Evolutionary conservation across 306 rosid genomes (phyloP).

Genomic region (Vigna trinervia): DNA sequence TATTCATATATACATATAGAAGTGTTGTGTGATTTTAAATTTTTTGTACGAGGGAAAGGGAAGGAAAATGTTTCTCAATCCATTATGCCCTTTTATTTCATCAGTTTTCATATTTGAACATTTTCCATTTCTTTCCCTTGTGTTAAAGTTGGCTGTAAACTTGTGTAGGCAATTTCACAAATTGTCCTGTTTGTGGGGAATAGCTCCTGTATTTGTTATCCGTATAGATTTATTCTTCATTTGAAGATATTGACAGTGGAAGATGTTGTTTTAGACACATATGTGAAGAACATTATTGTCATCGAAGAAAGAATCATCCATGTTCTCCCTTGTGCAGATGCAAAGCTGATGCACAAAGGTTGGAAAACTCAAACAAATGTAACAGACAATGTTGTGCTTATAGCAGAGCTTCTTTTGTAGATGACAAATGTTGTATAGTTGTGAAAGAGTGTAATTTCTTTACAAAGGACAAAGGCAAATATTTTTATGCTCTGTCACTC

Average conservation of each 20-base stretch:
- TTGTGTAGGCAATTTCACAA: constrained; percentile 35
- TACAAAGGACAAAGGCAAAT: constrained; percentile 30
- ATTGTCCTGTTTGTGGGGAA: constrained; percentile 37
- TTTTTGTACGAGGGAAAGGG: constrained; percentile 58
- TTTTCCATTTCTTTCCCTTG: constrained; percentile 68
- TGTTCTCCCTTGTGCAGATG: constrained; percentile 18
- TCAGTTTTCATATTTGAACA: constrained; percentile 43
- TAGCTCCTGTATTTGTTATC: constrained; percentile 39
- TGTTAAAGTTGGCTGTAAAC: constrained; percentile 44
- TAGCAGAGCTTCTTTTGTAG: constrained; percentile 6
- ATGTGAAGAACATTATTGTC: constrained; percentile 22
- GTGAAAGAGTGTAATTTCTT: constrained; percentile 32
- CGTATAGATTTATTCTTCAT: constrained; percentile 32
- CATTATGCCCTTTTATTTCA: constrained; percentile 33
- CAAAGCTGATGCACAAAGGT: constrained; percentile 44
- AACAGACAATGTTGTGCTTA: constrained; percentile 10
- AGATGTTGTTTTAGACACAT: constrained; percentile 27
- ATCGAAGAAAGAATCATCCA: constrained; percentile 15
- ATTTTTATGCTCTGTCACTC: neutral
- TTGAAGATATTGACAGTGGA: constrained; percentile 33
- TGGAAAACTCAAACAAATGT: constrained; percentile 34
- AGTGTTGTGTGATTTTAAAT: constrained; percentile 56
- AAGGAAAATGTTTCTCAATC: constrained; percentile 54
- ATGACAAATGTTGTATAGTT: constrained; percentile 33
- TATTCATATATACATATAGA: constrained; percentile 31